A percentile compares a stretch with the other conserved stretches of the same genome.
phyloP scores from a whole-genome alignment of 1,139 yeast genomes.

The Scheffersomyces lignicola region DNA sequence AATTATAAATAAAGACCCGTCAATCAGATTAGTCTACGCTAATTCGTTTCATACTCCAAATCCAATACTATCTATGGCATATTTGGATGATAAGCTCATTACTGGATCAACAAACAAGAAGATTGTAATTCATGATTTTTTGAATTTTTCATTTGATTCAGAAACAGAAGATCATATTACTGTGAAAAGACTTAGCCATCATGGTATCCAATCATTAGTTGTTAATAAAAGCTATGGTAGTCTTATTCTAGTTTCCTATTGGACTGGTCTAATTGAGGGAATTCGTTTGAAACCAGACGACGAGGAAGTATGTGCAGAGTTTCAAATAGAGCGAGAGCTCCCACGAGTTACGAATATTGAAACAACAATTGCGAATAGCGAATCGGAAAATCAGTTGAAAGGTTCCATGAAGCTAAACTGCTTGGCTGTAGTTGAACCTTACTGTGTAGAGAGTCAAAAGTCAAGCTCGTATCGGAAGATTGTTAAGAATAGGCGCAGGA shows the following conservation, averaged over 20 bases:
- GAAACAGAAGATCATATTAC: conserved; percentile 4
- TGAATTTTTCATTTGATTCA: neutral
- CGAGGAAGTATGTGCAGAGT: conserved; percentile 3
- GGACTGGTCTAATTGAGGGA: conserved; percentile 40
- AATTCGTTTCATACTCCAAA: conserved; percentile 45
- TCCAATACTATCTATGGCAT: conserved; percentile 46
- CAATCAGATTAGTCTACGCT: conserved; percentile 19
- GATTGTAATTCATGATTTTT: conserved; percentile 23
- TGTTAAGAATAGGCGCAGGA: conserved; percentile 12
- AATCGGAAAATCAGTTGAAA: conserved; percentile 7
- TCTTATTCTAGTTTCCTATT: conserved; percentile 29
- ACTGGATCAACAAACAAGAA: conserved; percentile 46
- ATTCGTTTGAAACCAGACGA: conserved; percentile 13
- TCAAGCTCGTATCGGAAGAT: conserved; percentile 16
- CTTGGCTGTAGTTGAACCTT: conserved; percentile 12
- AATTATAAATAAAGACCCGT: conserved; percentile 23
- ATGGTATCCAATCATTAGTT: conserved; percentile 23
- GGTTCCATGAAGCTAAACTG: conserved; percentile 15
- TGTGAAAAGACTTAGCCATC: conserved; percentile 15
- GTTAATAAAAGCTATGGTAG: conserved; percentile 6
- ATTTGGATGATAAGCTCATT: conserved; percentile 23
- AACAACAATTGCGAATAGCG: conserved; percentile 11
- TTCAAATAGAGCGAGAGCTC: conserved; percentile 12
- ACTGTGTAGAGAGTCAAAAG: neutral
- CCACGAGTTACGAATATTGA: conserved; percentile 15